Percentiles rank a stretch among this genome's conserved stretches.
Evolutionary conservation across 352 stramenopile genomes (phyloP).

Genomic region (Blastocystis sp.): DNA sequence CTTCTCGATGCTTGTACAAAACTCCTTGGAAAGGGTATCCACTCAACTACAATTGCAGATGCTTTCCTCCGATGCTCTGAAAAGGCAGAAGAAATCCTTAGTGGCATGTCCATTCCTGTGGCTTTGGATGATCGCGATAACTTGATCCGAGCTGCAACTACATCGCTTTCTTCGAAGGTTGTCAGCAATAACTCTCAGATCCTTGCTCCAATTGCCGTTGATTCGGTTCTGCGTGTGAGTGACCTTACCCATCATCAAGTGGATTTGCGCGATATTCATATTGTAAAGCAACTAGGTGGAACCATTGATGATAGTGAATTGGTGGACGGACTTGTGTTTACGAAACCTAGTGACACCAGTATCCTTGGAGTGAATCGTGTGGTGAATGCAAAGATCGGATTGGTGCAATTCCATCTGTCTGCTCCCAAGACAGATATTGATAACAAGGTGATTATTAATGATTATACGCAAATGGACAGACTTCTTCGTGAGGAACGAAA

Average conservation of each 20-base stretch:
- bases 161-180: conserved; percentile 91
- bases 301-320: conserved; percentile 98
- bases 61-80: conserved; percentile 84
- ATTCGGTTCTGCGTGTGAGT: conserved; percentile 91
- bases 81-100: conserved; percentile 78
- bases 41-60: conserved; percentile 92
- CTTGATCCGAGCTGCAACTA: conserved; percentile 92
- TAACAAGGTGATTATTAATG: conserved; percentile 98
- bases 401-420: conserved; percentile 84
- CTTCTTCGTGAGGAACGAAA: conserved; percentile 96
- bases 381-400: conserved; percentile 95
- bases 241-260: conserved; percentile 79
- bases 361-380: conserved; percentile 68
- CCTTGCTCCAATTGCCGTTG: conserved; percentile 92
- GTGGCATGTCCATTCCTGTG: conserved; percentile 80
- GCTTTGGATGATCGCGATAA: conserved; percentile 84
- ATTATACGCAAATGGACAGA: conserved; percentile 98
- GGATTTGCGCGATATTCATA: conserved; percentile 91
- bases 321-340: conserved; percentile 91
- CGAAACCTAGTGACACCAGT: conserved; percentile 75
- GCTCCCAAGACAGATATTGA: conserved; percentile 99
- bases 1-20: conserved; percentile 85
- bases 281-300: conserved; percentile 93
- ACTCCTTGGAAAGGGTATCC: conserved; percentile 84
- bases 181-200: conserved; percentile 92